Conservation (phyloP, 1,139 yeast species). For the Hanseniaspora uvarum region DNA sequence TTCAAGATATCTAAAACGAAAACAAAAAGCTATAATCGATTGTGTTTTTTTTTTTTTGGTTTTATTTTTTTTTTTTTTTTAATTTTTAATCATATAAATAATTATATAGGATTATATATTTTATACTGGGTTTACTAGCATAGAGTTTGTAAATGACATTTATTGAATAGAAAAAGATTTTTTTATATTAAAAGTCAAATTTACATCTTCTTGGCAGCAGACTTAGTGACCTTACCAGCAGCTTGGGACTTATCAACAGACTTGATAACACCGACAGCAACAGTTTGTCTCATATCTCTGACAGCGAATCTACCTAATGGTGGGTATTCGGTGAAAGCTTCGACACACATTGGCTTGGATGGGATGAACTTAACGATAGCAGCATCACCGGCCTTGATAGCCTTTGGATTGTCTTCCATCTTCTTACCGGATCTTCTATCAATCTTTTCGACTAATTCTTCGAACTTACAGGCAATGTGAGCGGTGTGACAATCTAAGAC, state of each 20-base stretch:
- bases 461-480: constrained; percentile 89
- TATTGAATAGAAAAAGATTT: constrained; percentile 17
- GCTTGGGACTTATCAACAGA: constrained; percentile 79
- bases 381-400: constrained; percentile 88
- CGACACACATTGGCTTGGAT: constrained; percentile 96
- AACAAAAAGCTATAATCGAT: too few species aligned
- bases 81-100: constrained; percentile 13
- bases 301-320: constrained; percentile 99
- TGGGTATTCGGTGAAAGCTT: constrained; percentile 94
- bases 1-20: too few species aligned
- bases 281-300: constrained; percentile 99
- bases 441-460: constrained; percentile 72
- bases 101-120: background rate
- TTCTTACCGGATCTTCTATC: constrained; percentile 92
- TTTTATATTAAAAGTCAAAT: constrained; percentile 21
- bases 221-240: constrained; percentile 99
- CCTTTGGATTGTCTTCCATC: constrained; percentile 73
- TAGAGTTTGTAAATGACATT: background rate
- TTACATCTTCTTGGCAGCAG: constrained; percentile 98
- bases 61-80: constrained; percentile 12
- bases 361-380: constrained; percentile 86
- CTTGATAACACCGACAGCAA: constrained; percentile 99
- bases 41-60: background rate
- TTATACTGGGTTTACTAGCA: constrained; percentile 4
- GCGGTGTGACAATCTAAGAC: constrained; percentile 93